Conservation (phyloP, 495 filamentous ascomycete species). For the Niebla homalea region DNA sequence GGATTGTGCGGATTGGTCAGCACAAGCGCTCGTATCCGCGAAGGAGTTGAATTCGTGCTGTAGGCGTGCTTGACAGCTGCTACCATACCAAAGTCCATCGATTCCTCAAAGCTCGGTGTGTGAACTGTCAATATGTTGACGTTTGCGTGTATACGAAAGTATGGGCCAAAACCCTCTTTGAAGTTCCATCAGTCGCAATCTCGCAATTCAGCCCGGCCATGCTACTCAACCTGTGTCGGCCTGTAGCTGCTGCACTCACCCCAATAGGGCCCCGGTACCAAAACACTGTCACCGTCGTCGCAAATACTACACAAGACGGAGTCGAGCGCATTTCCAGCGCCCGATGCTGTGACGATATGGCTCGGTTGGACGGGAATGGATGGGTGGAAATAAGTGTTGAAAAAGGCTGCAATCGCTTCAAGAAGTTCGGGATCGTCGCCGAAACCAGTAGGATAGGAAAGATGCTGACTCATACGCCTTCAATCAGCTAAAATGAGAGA, state of each 20-base stretch:
- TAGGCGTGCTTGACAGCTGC: constrained; percentile 13
- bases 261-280: constrained; percentile 30
- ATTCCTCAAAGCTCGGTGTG: constrained; percentile 18
- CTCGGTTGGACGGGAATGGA: constrained; percentile 20
- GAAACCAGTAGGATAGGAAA: constrained; percentile 22
- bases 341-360: constrained; percentile 26
- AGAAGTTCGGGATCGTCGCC: constrained; percentile 20
- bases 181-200: not conserved
- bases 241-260: not conserved
- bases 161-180: constrained; percentile 24
- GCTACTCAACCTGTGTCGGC: not conserved
- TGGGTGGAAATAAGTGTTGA: constrained; percentile 29
- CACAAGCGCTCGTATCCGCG: constrained; percentile 12
- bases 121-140: constrained; percentile 28
- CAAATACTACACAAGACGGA: constrained; percentile 29
- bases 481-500: not conserved
- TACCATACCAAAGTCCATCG: constrained; percentile 19
- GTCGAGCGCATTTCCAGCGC: constrained; percentile 25
- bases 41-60: constrained; percentile 16
- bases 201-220: too few species aligned
- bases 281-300: constrained; percentile 30
- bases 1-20: constrained; percentile 33
- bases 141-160: constrained; percentile 25
- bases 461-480: constrained; percentile 9
- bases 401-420: constrained; percentile 21